Evolutionary conservation across 176 grass and related monocot species (phyloP), one percentile per base, ranked within the genome.

Genomic region (Phragmites australis): DNA sequence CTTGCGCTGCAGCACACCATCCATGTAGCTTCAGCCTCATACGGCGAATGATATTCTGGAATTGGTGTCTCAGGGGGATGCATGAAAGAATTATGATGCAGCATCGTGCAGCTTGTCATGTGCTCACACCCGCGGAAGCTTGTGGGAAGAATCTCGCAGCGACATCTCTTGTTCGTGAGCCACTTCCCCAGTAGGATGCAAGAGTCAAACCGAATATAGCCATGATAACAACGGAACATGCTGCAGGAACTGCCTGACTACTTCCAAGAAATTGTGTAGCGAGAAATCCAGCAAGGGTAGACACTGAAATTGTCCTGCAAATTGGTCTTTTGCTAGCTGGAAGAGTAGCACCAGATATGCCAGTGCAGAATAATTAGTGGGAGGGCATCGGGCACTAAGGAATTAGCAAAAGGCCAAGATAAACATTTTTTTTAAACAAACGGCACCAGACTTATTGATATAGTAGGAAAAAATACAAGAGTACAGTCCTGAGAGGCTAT

Each of bases 191-290:
- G 40, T 88, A 94, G 41, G 91, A 97, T 62, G 87, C 94, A 61
- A 97, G 84, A 26, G 89, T 90, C 55, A 97, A 81, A 86, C 94
- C 94, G 70, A 93, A 87, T 86, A 97, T 90, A 26, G 91, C 94
- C 94, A 97, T 97, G 47, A 94, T 76, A 6, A 94, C 94, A 42
- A 97, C 94, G 9, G 94, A 97, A 19, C 91, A 93, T 59, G 94
- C 94, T 19, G 94, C 91, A 9, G 94, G 94, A 78, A 97, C 94
- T 59, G 94, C 94, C 49, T 97, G 94, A 47, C 81, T 97, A 43
- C 73, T 89, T 78, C 94, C 94, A 31, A 97, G 82, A 79, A 94
- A 97, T 39, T 97, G 94, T 41, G 94, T 90, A 48, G 94, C 94
- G 4, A 97, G 91, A 66, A 97, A 91, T 14, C 94, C 94, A 6